Conservation (phyloP, 106 monocot species). For the Dendrobium officinale region DNA sequence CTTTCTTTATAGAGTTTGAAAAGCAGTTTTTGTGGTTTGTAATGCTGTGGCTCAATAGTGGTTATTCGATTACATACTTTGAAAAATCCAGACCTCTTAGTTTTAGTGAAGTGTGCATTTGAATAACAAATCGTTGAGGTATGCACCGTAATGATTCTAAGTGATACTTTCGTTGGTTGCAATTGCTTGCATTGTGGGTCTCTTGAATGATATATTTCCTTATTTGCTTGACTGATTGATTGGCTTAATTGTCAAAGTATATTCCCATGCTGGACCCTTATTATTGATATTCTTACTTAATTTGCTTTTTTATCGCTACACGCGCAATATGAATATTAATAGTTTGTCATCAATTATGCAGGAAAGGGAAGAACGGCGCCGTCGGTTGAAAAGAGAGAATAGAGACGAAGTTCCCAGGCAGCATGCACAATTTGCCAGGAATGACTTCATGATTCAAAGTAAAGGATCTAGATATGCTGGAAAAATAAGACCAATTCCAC, state of each 20-base stretch:
- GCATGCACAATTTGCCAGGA: conserved; percentile 11
- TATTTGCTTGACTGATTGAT: not conserved
- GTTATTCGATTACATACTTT: not conserved
- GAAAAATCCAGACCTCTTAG: not conserved
- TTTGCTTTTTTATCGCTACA: not conserved
- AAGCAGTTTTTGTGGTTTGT: not conserved
- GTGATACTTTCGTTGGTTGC: not conserved
- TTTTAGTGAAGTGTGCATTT: not conserved
- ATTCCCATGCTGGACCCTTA: not conserved
- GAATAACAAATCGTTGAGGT: not conserved
- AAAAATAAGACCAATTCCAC: conserved; percentile 36
- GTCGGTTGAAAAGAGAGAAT: conserved; percentile 33
- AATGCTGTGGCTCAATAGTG: not conserved
- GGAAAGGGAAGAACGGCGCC: conserved; percentile 60
- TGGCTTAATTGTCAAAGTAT: not conserved
- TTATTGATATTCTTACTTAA: not conserved
- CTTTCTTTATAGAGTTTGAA: not conserved
- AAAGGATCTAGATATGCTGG: conserved; percentile 27
- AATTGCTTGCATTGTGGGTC: not conserved
- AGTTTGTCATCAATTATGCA: not conserved
- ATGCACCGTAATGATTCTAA: not conserved
- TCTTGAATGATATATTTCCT: not conserved
- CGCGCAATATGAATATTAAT: not conserved
- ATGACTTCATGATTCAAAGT: conserved; percentile 13
- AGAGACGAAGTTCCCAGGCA: conserved; percentile 32